A percentile compares a stretch with the other conserved stretches of the same genome.
These are phyloP conservation scores for Aspergillus eucalypticola DNA, from an alignment of 2,329 filamentous ascomycete species.

Conservation along the genomic window DNA sequence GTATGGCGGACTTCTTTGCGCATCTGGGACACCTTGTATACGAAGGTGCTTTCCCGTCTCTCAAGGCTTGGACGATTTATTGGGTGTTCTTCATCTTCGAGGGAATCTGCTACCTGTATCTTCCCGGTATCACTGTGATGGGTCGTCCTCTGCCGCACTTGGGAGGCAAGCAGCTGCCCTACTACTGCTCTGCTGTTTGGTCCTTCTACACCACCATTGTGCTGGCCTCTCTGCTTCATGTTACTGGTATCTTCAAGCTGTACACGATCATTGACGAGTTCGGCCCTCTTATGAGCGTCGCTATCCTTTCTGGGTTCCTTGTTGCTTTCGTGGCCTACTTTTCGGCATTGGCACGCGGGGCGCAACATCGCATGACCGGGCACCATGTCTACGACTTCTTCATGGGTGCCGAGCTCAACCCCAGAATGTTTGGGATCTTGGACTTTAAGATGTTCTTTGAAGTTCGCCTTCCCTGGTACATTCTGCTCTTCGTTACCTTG, in stretches of 20 bases:
- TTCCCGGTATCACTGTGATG: constrained; percentile 84
- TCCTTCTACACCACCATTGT: constrained; percentile 86
- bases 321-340: constrained; percentile 83
- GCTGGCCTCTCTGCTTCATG: constrained; percentile 71
- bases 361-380: constrained; percentile 89
- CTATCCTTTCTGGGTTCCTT: constrained; percentile 85
- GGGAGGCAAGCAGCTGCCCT: constrained; percentile 80
- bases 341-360: constrained; percentile 76
- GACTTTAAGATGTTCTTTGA: constrained; percentile 98
- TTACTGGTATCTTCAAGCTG: constrained; percentile 80
- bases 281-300: constrained; percentile 86
- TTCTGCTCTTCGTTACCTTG: constrained; percentile 75
- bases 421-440: constrained; percentile 77
- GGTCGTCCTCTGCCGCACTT: constrained; percentile 85
- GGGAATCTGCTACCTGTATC: constrained; percentile 74
- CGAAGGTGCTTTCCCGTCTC: constrained; percentile 78
- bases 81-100: constrained; percentile 91
- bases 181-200: constrained; percentile 89
- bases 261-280: constrained; percentile 96
- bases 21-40: constrained; percentile 74
- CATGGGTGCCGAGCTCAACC: constrained; percentile 86
- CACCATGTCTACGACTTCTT: constrained; percentile 83
- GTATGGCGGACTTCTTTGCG: constrained; percentile 66
- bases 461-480: constrained; percentile 89
- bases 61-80: constrained; percentile 88